Base-by-base conservation (phyloP, 306 rosid species). In the Prunus mongolica region DNA sequence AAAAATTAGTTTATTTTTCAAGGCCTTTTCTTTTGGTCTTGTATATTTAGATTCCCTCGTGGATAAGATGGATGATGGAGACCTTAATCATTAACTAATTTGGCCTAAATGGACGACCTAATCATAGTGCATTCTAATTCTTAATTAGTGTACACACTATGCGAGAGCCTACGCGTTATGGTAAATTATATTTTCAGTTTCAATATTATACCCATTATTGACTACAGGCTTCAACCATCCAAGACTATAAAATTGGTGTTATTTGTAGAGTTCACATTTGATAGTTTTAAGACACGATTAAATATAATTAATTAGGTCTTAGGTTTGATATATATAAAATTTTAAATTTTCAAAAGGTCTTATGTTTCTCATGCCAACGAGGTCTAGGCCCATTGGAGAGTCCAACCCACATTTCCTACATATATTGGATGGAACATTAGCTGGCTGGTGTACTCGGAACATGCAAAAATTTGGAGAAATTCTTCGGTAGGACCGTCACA, bases 71-170 rank as follows among this genome's bases (percentile, higher is more conserved):
- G 51, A 13, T 27, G 60, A 62, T 12, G 55, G 19, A 34, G 66
- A 65, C 73, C 38, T 34, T 62, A 77, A 30, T 44, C 51, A 62
- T 41, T 66, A 77, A 80, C 63, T 67, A 66, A 52, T 63, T 52
- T 52, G n/a, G 38, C 67, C 6, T 60, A 62, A n/a, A 15, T 61
- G 41, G 64, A 41, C 38, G 14, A 45, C 69, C 8, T 69, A 27
- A 7, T 41, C 57, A 30, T 12, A 3, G 2, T 56, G 34, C 44
- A 32, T 54, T 38, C 32, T 7, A 8, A 41, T 73, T 22, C 56
- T 73, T 20, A 38, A 55, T 72, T 38, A 34, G 52, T 20, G 66
- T 5, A 12, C 62, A n/a, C 46, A 16, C 58, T 28, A 61, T 62
- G n/a, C 19, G 49, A 10, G 25, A 22, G 49, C 67, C 22, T 41